Conservation (phyloP, 495 filamentous ascomycete genomes). For the Trichoderma virens region DNA sequence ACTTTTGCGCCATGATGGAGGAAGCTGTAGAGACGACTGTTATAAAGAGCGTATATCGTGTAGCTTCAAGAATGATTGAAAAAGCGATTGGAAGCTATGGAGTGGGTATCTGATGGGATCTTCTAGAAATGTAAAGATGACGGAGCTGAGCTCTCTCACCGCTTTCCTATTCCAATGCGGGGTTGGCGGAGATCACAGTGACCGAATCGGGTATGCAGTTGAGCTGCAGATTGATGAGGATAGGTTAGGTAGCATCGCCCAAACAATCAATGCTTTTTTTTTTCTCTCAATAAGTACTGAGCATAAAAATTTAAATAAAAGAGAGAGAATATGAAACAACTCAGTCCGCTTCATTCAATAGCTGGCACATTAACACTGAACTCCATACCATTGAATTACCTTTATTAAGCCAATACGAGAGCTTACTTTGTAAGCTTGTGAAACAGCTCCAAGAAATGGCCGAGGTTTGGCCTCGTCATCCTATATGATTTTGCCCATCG, state of each 20-base stretch:
- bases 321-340: too few species aligned
- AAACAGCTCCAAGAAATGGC: too few species aligned
- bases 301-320: not conserved
- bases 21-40: not conserved
- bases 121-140: slow-evolving; percentile 11
- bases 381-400: too few species aligned
- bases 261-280: too few species aligned
- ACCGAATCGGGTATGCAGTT: not conserved
- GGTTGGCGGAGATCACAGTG: not conserved
- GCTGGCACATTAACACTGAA: too few species aligned
- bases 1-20: slow-evolving; percentile 70
- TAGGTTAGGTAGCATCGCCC: too few species aligned
- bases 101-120: slow-evolving; percentile 9
- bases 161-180: slow-evolving; percentile 10
- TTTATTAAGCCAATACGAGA: too few species aligned
- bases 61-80: not conserved
- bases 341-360: too few species aligned
- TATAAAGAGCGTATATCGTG: not conserved
- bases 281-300: too few species aligned
- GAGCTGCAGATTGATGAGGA: not conserved
- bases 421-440: too few species aligned
- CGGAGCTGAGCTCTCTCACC: slow-evolving; percentile 8
- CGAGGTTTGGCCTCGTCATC: too few species aligned
- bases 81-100: not conserved
- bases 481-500: too few species aligned